Evolutionary conservation across 441 rosid genomes (phyloP).

Genomic region (Jatropha multifida): DNA sequence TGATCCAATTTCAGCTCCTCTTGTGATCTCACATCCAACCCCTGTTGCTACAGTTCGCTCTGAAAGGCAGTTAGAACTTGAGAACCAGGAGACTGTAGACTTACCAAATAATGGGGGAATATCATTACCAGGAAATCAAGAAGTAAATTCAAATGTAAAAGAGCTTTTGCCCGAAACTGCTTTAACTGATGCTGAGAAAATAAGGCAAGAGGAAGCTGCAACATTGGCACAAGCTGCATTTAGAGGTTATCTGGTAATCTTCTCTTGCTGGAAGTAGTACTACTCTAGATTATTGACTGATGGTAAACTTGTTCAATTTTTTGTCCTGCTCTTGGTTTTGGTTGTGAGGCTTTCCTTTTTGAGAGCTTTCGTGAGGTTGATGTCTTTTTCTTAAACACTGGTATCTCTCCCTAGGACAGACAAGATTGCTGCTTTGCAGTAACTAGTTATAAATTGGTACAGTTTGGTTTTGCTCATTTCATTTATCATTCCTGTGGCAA

Average conservation of each 20-base stretch:
- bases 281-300: conserved; percentile 1
- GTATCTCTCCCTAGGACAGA: background rate
- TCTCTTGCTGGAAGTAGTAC: background rate
- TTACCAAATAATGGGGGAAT: conserved; percentile 35
- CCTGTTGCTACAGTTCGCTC: conserved; percentile 30
- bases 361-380: background rate
- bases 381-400: background rate
- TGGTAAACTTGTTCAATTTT: background rate
- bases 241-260: conserved; percentile 90
- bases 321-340: conserved; percentile 1
- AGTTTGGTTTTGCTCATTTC: background rate
- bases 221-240: conserved; percentile 82
- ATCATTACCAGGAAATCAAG: conserved; percentile 36
- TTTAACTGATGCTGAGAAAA: conserved; percentile 49
- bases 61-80: conserved; percentile 40
- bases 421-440: background rate
- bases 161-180: conserved; percentile 22
- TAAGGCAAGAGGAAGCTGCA: conserved; percentile 62
- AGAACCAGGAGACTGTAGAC: conserved; percentile 43
- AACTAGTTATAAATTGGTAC: background rate
- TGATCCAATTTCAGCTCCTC: conserved; percentile 45
- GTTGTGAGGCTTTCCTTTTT: background rate
- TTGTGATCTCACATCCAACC: conserved; percentile 37
- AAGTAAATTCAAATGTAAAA: conserved; percentile 27
- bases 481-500: background rate